These are phyloP conservation scores for Vanderwaltozyma tropicalis DNA, from an alignment of 805 yeast species.

Conservation along the genomic window DNA sequence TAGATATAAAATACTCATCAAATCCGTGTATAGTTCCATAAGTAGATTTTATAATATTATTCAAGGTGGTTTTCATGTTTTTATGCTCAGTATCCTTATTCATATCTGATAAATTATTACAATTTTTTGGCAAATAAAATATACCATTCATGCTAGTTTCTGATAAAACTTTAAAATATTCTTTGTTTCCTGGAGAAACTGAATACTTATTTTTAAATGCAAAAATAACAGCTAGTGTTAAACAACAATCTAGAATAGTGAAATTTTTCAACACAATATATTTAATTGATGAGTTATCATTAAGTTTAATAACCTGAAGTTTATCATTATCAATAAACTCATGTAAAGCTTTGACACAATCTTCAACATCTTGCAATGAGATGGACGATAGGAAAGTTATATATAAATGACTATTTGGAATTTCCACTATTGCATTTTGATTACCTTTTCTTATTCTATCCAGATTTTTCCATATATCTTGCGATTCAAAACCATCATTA, in stretches of 20 bases:
- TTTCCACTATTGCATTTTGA: conserved; percentile 4
- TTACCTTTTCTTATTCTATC: conserved; percentile 12
- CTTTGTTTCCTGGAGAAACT: conserved; percentile 5
- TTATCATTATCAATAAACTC: conserved; percentile 11
- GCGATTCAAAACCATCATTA: conserved; percentile 8
- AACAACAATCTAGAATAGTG: conserved; percentile 15
- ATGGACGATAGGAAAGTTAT: conserved; percentile 5
- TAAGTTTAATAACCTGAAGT: conserved; percentile 3
- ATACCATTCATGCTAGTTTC: conserved; percentile 9
- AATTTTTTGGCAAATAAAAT: conserved; percentile 11
- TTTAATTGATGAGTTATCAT: conserved; percentile 1
- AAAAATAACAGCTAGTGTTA: conserved; percentile 11
- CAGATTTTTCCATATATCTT: conserved; percentile 19
- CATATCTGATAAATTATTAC: too few species aligned
- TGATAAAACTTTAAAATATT: conserved; percentile 9
- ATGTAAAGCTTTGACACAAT: conserved; percentile 9
- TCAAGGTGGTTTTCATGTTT: neutral
- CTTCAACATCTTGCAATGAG: conserved; percentile 1
- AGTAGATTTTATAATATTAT: neutral
- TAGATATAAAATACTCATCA: conserved; percentile 9
- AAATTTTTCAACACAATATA: conserved; percentile 10
- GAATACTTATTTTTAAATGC: conserved; percentile 10
- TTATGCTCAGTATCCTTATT: neutral
- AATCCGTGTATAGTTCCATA: conserved; percentile 6
- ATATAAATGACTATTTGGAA: conserved; percentile 14